Base-by-base conservation (phyloP, 257 asterid species). In the Forsythia suspensa region DNA sequence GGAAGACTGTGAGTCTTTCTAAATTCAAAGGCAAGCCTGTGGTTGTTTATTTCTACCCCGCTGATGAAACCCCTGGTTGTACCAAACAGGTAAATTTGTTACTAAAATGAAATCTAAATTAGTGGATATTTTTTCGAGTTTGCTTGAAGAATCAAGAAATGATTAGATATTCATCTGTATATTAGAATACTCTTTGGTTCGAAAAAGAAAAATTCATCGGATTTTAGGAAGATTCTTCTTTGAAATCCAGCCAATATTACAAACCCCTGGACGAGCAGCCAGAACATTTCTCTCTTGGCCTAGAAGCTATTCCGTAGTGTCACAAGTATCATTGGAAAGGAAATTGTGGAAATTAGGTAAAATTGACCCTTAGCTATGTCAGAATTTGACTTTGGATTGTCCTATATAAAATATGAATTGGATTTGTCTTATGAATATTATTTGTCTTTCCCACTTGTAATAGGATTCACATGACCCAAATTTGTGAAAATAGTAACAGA, bases 51-150 rank as follows among this genome's bases (percentile, higher is more conserved):
- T 96, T 96, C 97, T 96, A 96, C 86, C 99, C 98, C 81, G 99
- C 95, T 79, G 99, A 96, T 84, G 99, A 92, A 83, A 84, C 92
- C 81, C 98, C 98, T 67, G 97, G 99, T 38, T 96, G 99, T 83
- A 96, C 98, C 82, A 96, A 94, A 79, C 97, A 96, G 97, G 99
- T 96, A 76, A 18, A 3, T 38, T 44, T 66, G 42, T 48, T 63
- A 38, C 8, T 12, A 43, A 12, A 43, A 43, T 43, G 51, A 43
- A 43, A 43, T 5, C 11, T 7, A 6, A 8, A 59, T 8, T 59
- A 7, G 15, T 6, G 66, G 36, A 57, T 48, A 48, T 48, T 48
- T 48, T 48, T 48, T n/a, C n/a, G 2, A 13, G 2, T 59, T 59
- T 59, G 12, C 36, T 21, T 59, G 67, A 59, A 59, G 21, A 59